Evolutionary conservation across 169 alveolate species (phyloP), one percentile per base, ranked within the genome.

Genomic region (Plasmodium relictum): DNA sequence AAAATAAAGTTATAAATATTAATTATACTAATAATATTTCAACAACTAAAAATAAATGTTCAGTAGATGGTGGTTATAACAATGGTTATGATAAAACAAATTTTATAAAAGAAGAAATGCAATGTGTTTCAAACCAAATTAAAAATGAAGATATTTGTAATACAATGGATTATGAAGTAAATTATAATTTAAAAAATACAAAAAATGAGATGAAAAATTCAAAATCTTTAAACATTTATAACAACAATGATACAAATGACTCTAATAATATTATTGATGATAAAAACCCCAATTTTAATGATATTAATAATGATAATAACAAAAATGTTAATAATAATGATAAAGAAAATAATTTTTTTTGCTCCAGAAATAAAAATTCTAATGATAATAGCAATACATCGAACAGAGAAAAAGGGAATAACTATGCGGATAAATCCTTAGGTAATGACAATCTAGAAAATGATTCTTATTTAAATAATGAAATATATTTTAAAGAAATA

Each of bases 401-500:
- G 6, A 24, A 41, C 41, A 31, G 37, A 54, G 62, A 69, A 20
- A 58, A 16, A 31, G 76, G 44, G 5, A 54, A 58, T 18, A 7
- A 31, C 16, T 24, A 31, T 6, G 31, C 6, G 24, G 16, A 69
- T 39, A 6, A 41, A 14, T 41, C 62, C n/a, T 6, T 31, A 41
- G 26, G n/a, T 69, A 58, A 69, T 31, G 50, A 68, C 6, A 14
- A n/a, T 24, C 42, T 8, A 37, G 68, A 71, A 0, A 14, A 3
- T 4, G 20, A n/a, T 26, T 6, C 39, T 24, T 7, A 26, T 8
- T 22, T 9, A 20, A 3, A 52, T 71, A 42, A 41, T 26, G 61
- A 50, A 16, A 22, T 52, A n/a, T 20, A 71, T 39, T 71, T 50
- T 71, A 71, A 71, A 26, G 62, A 71, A 52, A 18, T 71, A 58